Base-by-base conservation (phyloP, 2,329 filamentous ascomycete genomes). In the Bipolaris cookei region DNA sequence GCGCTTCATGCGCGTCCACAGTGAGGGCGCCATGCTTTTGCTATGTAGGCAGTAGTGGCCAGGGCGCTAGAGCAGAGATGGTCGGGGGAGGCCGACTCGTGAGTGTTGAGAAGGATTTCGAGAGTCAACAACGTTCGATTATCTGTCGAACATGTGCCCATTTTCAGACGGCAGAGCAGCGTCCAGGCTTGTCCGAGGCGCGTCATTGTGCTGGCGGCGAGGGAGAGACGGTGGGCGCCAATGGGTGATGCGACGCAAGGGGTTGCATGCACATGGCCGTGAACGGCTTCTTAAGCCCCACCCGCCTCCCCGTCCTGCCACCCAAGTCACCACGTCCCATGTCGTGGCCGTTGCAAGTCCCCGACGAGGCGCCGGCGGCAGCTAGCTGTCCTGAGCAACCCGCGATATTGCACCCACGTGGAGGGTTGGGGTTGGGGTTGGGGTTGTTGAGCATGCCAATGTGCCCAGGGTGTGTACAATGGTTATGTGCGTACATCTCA, bases 1-100 rank as follows among this genome's bases (percentile, higher is more conserved):
- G 45, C 73, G 70, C 71, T 75, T 76, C 72, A 75, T 73, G 62
- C 74, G 52, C 56, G 56, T 65, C 70, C 67, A 75, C 63, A 73
- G 57, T 50, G 66, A 67, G 49, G 67, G 63, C 50, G 70, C 59
- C 73, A 76, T 76, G 55, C 59, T 74, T 66, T 69, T 76, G 55
- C 61, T 74, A 66, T 69, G 67, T 68, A 56, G 47, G 55, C 49
- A 43, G 46, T 30, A 4, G 21, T 34, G 51, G 41, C 30, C 30
- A 18, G 59, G 55, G 54, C 61, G 56, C 64, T 64, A 65, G 58
- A 38, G 58, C 61, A 66, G 72, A 62, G 69, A 72, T 73, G 71
- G 28, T 30, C 28, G 28, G 71, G 70, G 54, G 49, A 42, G 21
- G 34, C 23, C 18, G 30, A 23, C 35, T 23, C 39, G 39, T 6